These are phyloP conservation scores for Talaromyces stipitatus DNA, from an alignment of 495 filamentous ascomycete species.

Conservation along the genomic window DNA sequence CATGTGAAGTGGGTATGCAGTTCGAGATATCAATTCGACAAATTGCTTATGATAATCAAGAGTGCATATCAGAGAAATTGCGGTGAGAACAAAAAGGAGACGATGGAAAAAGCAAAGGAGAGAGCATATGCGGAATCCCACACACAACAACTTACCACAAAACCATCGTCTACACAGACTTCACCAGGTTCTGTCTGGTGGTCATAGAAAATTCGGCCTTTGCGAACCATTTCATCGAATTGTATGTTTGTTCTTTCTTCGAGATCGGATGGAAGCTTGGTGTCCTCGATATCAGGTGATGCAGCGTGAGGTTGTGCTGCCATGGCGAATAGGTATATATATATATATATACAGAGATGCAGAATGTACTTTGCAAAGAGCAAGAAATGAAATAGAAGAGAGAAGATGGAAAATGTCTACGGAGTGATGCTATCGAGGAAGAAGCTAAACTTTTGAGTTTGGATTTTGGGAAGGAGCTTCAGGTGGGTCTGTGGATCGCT, in stretches of 20 bases:
- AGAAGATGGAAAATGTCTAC: too few relatives aligned
- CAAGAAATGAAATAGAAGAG: too few relatives aligned
- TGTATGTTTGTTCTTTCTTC: conserved; percentile 2
- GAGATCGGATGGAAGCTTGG: conserved; percentile 1
- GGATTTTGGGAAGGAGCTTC: neutral
- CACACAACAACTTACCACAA: conserved; percentile 1
- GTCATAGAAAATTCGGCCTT: conserved; percentile 6
- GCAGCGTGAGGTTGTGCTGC: neutral
- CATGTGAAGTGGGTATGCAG: neutral
- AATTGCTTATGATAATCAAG: neutral
- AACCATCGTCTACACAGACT: conserved; percentile 4
- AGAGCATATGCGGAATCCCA: neutral
- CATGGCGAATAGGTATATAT: neutral
- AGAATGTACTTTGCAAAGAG: too few relatives aligned
- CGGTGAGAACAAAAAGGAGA: neutral
- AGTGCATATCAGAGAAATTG: conserved; percentile 1
- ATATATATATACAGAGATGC: neutral
- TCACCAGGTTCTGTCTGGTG: conserved; percentile 2
- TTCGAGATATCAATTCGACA: neutral
- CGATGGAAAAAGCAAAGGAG: neutral
- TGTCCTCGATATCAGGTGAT: neutral
- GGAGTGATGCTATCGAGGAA: neutral
- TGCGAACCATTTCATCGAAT: conserved; percentile 6
- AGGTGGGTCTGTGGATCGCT: neutral
- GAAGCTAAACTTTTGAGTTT: neutral